These are phyloP conservation scores for Zygosaccharomyces gambellarensis DNA, from an alignment of 805 yeast species.

Conservation along the genomic window DNA sequence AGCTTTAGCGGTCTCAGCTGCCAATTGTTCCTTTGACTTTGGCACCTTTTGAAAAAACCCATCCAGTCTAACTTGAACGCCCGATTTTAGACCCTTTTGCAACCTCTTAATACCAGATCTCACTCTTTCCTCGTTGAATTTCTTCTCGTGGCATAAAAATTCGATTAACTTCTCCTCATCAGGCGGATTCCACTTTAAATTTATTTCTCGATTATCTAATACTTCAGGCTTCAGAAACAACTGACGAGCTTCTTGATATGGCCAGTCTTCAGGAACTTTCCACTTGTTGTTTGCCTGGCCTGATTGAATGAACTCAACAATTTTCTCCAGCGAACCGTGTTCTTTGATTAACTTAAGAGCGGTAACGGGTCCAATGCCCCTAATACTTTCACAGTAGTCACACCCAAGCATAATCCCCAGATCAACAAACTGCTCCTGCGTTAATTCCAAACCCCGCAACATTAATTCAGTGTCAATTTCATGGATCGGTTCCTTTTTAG, in stretches of 20 bases:
- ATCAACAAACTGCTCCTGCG: slow-evolving; percentile 72
- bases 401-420: slow-evolving; percentile 91
- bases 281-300: slow-evolving; percentile 52
- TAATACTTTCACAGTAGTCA: slow-evolving; percentile 93
- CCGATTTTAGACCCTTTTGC: slow-evolving; percentile 74
- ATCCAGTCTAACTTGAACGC: slow-evolving; percentile 87
- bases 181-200: slow-evolving; percentile 84
- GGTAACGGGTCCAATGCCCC: slow-evolving; percentile 94
- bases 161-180: slow-evolving; percentile 77
- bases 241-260: slow-evolving; percentile 80
- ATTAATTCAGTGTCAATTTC: slow-evolving; percentile 69
- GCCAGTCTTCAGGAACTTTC: slow-evolving; percentile 93
- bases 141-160: slow-evolving; percentile 80
- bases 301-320: slow-evolving; percentile 56
- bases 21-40: slow-evolving; percentile 45
- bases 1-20: slow-evolving; percentile 32
- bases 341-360: slow-evolving; percentile 85
- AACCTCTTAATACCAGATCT: slow-evolving; percentile 81
- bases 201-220: slow-evolving; percentile 51
- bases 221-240: slow-evolving; percentile 83
- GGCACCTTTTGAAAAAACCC: slow-evolving; percentile 77
- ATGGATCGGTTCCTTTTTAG: slow-evolving; percentile 85
- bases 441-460: slow-evolving; percentile 72
- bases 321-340: slow-evolving; percentile 73
- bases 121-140: slow-evolving; percentile 89